Percentiles rank a stretch among this genome's conserved stretches.
Conservation (phyloP, 345 rosid genomes). For the Acer negundo region DNA sequence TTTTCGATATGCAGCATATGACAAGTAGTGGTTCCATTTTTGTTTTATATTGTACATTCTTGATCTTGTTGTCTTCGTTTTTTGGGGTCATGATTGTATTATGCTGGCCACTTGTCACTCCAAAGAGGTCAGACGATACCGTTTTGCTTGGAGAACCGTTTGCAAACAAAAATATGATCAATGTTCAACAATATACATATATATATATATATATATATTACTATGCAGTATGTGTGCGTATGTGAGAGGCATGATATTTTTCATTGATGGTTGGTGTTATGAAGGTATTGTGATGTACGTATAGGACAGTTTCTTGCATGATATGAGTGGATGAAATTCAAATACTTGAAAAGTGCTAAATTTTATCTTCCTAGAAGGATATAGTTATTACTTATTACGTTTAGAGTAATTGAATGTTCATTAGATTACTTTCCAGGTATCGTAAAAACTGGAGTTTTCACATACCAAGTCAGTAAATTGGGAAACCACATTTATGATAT, state of each 20-base stretch:
- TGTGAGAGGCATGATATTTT: background rate
- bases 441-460: background rate
- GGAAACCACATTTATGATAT: background rate
- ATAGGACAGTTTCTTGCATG: background rate
- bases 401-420: background rate
- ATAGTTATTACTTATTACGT: background rate
- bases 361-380: background rate
- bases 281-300: background rate
- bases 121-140: background rate
- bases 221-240: background rate
- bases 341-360: background rate
- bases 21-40: slow-evolving; percentile 1
- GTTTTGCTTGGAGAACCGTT: background rate
- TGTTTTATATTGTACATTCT: background rate
- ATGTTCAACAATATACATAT: background rate
- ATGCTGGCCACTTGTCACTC: background rate
- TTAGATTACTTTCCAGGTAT: background rate
- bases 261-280: background rate
- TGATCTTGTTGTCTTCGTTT: background rate
- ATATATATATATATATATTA: background rate
- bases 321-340: background rate
- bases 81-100: background rate
- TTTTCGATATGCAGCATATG: background rate
- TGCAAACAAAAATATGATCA: background rate
- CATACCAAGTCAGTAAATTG: background rate